These are phyloP conservation scores for Saccharomycopsis hybrid DNA, from an alignment of 1,139 yeast species.

Conservation along the genomic window DNA sequence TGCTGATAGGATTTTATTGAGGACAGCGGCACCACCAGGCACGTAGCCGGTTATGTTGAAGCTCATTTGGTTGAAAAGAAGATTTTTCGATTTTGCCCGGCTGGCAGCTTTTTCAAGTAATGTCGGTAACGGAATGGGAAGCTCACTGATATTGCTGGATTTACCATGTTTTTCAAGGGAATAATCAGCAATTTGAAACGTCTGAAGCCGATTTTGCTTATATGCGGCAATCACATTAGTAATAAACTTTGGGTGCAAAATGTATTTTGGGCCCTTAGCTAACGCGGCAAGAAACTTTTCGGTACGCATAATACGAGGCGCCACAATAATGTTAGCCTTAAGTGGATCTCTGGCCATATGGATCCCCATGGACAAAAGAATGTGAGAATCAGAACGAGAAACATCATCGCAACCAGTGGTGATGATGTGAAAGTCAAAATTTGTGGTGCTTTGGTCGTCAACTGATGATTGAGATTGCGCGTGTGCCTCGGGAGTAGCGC, in stretches of 20 bases:
- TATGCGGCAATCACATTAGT: slow-evolving; percentile 35
- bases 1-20: slow-evolving; percentile 53
- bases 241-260: slow-evolving; percentile 30
- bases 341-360: slow-evolving; percentile 37
- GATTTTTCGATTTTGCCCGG: slow-evolving; percentile 31
- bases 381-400: slow-evolving; percentile 33
- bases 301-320: slow-evolving; percentile 76
- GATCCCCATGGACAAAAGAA: slow-evolving; percentile 35
- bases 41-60: slow-evolving; percentile 52
- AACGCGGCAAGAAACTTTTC: slow-evolving; percentile 62
- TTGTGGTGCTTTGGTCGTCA: not conserved
- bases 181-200: slow-evolving; percentile 27
- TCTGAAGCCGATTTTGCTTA: slow-evolving; percentile 19
- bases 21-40: slow-evolving; percentile 61
- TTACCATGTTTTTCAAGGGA: slow-evolving; percentile 29
- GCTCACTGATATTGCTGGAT: slow-evolving; percentile 27
- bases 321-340: slow-evolving; percentile 48
- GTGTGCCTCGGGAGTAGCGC: not conserved
- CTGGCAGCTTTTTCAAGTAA: slow-evolving; percentile 28
- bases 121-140: slow-evolving; percentile 25
- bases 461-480: not conserved
- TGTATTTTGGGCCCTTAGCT: slow-evolving; percentile 29
- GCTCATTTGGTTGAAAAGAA: slow-evolving; percentile 39
- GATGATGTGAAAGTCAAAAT: slow-evolving; percentile 40
- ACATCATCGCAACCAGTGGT: slow-evolving; percentile 60